phyloP scores from a whole-genome alignment of 306 rosid genomes.

The Glycyrrhiza uralensis region DNA sequence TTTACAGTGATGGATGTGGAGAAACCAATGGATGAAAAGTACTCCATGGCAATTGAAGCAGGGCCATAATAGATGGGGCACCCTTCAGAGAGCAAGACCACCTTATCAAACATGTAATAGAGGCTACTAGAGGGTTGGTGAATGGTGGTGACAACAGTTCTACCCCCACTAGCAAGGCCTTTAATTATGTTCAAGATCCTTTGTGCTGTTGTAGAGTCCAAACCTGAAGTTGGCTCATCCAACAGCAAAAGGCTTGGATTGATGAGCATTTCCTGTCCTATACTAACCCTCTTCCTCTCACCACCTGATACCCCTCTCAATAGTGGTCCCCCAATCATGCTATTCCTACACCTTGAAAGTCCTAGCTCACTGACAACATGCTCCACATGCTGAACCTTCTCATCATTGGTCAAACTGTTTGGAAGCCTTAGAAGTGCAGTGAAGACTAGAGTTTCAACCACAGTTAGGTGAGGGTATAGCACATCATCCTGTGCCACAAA shows the following conservation, averaged over 20 bases:
- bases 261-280: constrained; percentile 82
- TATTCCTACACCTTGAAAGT: constrained; percentile 61
- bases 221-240: constrained; percentile 87
- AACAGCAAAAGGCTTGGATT: constrained; percentile 69
- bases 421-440: constrained; percentile 94
- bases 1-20: constrained; percentile 57
- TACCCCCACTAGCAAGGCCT: constrained; percentile 56
- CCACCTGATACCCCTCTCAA: constrained; percentile 95
- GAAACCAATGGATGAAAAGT: constrained; percentile 65
- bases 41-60: constrained; percentile 55
- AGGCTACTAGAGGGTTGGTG: constrained; percentile 85
- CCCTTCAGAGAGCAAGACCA: constrained; percentile 71
- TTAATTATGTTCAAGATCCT: constrained; percentile 58
- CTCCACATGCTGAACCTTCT: constrained; percentile 76
- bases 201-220: constrained; percentile 85
- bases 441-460: constrained; percentile 78
- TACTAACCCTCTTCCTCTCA: constrained; percentile 82
- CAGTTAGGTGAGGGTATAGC: constrained; percentile 82
- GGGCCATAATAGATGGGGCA: constrained; percentile 65
- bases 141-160: constrained; percentile 80
- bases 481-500: constrained; percentile 84
- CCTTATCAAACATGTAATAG: constrained; percentile 80
- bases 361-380: constrained; percentile 75
- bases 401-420: constrained; percentile 50
- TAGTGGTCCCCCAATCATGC: constrained; percentile 99